These are phyloP conservation scores for Posidonia australis DNA, from an alignment of 106 monocot species.

Conservation along the genomic window DNA sequence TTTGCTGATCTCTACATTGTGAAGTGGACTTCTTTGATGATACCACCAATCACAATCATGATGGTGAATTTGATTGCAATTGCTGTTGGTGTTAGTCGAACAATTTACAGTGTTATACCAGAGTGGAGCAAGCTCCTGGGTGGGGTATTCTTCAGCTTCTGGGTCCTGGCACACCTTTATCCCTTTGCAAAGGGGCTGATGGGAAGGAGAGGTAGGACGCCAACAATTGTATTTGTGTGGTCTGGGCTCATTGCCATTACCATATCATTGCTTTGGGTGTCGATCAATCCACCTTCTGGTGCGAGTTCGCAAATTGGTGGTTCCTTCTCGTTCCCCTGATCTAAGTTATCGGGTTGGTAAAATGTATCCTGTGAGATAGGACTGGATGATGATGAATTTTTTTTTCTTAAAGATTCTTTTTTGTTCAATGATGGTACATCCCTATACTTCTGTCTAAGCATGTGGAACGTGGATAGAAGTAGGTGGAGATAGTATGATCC, in stretches of 20 bases:
- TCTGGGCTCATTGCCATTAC: constrained; percentile 76
- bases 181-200: constrained; percentile 91
- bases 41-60: constrained; percentile 74
- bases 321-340: constrained; percentile 68
- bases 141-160: constrained; percentile 89
- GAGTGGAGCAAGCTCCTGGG: constrained; percentile 84
- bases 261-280: constrained; percentile 69
- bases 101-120: constrained; percentile 63
- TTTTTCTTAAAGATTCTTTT: not conserved
- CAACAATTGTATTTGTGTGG: too few relatives aligned
- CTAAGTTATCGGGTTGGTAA: too few relatives aligned
- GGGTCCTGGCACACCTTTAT: constrained; percentile 76
- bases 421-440: not conserved
- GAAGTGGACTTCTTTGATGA: constrained; percentile 92
- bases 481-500: not conserved
- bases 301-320: constrained; percentile 56
- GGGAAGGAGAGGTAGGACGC: constrained; percentile 83
- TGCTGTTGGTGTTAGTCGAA: constrained; percentile 62
- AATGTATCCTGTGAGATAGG: not conserved
- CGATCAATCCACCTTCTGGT: constrained; percentile 43
- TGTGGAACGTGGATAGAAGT: not conserved
- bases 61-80: constrained; percentile 84
- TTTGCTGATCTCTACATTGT: constrained; percentile 88
- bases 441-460: not conserved
- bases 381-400: not conserved